Evolutionary conservation across 1,139 yeast species (phyloP).

Genomic region (Saccharomyces hybrid): DNA sequence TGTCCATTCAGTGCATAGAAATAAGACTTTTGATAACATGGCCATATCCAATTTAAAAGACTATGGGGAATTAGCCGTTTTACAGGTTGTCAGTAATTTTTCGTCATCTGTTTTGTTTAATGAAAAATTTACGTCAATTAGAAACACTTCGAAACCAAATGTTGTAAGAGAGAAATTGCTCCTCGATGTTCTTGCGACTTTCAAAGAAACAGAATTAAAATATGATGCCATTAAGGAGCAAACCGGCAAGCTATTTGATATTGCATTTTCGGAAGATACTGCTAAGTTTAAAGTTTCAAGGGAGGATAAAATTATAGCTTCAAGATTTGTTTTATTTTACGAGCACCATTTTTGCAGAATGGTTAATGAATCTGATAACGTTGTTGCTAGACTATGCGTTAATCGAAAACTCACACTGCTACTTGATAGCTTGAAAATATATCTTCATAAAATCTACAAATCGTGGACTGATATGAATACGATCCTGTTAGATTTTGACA

Average conservation of each 20-base stretch:
- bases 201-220: slow-evolving; percentile 9
- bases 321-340: slow-evolving; percentile 13
- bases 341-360: slow-evolving; percentile 12
- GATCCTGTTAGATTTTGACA: slow-evolving; percentile 11
- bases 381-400: slow-evolving; percentile 19
- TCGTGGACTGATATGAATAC: slow-evolving; percentile 19
- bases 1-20: slow-evolving; percentile 9
- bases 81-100: slow-evolving; percentile 17
- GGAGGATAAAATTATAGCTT: slow-evolving; percentile 11
- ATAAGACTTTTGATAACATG: slow-evolving; percentile 12
- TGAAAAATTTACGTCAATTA: slow-evolving; percentile 25
- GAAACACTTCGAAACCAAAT: slow-evolving; percentile 22
- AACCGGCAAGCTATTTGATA: slow-evolving; percentile 15
- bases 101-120: slow-evolving; percentile 18
- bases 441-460: slow-evolving; percentile 5
- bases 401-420: slow-evolving; percentile 6
- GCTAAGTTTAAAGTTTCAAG: slow-evolving; percentile 4
- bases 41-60: slow-evolving; percentile 9
- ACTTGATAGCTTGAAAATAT: slow-evolving; percentile 3
- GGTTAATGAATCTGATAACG: slow-evolving; percentile 15
- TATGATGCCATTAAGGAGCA: slow-evolving; percentile 20
- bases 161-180: slow-evolving; percentile 12
- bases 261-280: slow-evolving; percentile 9
- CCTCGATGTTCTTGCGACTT: slow-evolving; percentile 15
- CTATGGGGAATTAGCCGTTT: slow-evolving; percentile 20